Percentiles rank a stretch among this genome's conserved stretches.
Conservation (phyloP, 441 rosid species). For the Gossypium davidsonii region DNA sequence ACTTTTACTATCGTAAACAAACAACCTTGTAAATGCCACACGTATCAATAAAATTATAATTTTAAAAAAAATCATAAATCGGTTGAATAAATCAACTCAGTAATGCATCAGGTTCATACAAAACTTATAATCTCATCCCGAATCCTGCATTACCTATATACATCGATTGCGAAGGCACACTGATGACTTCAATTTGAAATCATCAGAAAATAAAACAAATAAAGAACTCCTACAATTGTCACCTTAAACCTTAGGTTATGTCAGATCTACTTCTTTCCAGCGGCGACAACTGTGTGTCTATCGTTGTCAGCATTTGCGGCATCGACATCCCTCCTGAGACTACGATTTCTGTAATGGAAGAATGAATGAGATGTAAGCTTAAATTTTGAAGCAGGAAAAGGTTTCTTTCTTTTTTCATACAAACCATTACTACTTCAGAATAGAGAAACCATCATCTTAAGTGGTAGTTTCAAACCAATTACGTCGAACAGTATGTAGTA, state of each 20-base stretch:
- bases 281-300: slow-evolving; percentile 44
- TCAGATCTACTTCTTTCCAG: slow-evolving; percentile 58
- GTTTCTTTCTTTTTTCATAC: neutral
- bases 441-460: neutral
- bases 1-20: slow-evolving; percentile 25
- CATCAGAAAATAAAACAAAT: slow-evolving; percentile 9
- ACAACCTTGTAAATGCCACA: slow-evolving; percentile 25
- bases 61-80: neutral
- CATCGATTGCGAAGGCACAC: slow-evolving; percentile 10
- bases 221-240: slow-evolving; percentile 20
- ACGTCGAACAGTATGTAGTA: neutral
- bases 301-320: slow-evolving; percentile 80
- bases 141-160: slow-evolving; percentile 9
- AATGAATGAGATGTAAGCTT: slow-evolving; percentile 12
- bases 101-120: neutral
- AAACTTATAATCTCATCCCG: neutral
- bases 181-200: slow-evolving; percentile 14
- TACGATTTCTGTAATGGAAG: slow-evolving; percentile 66
- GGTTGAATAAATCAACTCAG: neutral
- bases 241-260: slow-evolving; percentile 42
- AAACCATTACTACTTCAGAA: neutral
- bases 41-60: slow-evolving; percentile 12
- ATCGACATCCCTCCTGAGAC: slow-evolving; percentile 98
- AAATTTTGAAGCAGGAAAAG: neutral
- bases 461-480: neutral